Base-by-base conservation (phyloP, 1,284 basidiomycete species). In the Apiotrichum gamsii region DNA sequence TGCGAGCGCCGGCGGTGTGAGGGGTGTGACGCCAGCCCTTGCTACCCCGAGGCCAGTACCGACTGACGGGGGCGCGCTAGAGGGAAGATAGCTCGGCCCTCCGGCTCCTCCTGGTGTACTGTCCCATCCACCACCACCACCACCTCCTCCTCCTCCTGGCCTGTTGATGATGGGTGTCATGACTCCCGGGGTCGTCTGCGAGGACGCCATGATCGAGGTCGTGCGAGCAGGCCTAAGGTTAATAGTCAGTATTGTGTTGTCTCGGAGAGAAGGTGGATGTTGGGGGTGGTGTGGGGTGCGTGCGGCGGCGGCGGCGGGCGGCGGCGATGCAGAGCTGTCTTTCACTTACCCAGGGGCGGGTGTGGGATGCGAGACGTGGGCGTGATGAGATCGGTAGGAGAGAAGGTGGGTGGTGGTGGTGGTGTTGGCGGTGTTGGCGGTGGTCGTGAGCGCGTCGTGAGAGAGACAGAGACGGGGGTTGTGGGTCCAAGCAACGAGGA, bases 221-320 rank as follows among this genome's bases (percentile, higher is more conserved):
- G 31, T 32, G 31, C 31, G 31, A 32, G 31, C 31, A 15, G 31
- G n/a, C n/a, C n/a, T n/a, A 21, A 43, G 43, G 16, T 71, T 63
- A 15, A 74, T 71, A n/a, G n/a, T n/a, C n/a, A n/a, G n/a, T n/a
- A 28, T 39, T 16, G 38, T 16, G 13, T 21, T 9, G 18, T 23
- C 14, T 24, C 25, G 36, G 5, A 28, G 23, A 25, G n/a, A 8
- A 25, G 15, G n/a, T 32, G 10, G 14, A 14, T 25, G 36, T 21
- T 24, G 21, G 10, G 3, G 15, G 15, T 21, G 20, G 14, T 13
- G 14, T 5, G 36, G 36, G n/a, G n/a, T n/a, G n/a, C n/a, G n/a
- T n/a, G n/a, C n/a, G n/a, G n/a, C n/a, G n/a, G n/a, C n/a, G n/a
- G n/a, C n/a, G n/a, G n/a, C n/a, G n/a, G n/a, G n/a, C n/a, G n/a